Conservation (phyloP, 805 yeast genomes). For the Kodamaea jinghongensis region DNA sequence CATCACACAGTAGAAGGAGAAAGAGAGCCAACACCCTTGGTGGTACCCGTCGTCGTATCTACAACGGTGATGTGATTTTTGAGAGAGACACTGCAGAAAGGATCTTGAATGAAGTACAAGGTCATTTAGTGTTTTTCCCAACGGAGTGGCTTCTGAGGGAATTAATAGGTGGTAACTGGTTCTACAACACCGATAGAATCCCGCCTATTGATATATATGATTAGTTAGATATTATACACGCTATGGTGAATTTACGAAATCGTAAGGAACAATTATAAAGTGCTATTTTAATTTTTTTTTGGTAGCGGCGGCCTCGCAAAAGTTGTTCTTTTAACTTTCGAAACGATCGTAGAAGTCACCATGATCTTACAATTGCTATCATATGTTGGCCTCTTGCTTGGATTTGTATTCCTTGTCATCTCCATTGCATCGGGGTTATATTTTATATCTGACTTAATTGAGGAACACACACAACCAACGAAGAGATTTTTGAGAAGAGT, state of each 20-base stretch:
- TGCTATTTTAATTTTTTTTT: neutral
- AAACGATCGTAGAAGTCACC: neutral
- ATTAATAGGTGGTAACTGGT: conserved; percentile 91
- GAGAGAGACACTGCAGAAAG: conserved; percentile 77
- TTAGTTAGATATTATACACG: neutral
- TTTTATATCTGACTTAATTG: conserved; percentile 87
- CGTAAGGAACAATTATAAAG: neutral
- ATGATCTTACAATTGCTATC: conserved; percentile 43
- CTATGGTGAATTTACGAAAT: neutral
- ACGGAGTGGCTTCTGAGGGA: conserved; percentile 86
- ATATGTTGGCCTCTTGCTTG: conserved; percentile 35
- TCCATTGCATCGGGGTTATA: conserved; percentile 88
- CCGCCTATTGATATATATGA: conserved; percentile 90
- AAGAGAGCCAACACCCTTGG: conserved; percentile 36
- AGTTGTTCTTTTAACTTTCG: neutral
- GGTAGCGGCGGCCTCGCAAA: neutral
- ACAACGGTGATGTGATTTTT: conserved; percentile 49
- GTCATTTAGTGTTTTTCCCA: conserved; percentile 90
- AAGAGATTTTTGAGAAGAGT: conserved; percentile 61
- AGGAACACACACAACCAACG: conserved; percentile 87
- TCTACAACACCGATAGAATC: conserved; percentile 85
- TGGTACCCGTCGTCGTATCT: conserved; percentile 31
- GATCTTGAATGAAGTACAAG: conserved; percentile 68
- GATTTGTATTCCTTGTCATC: conserved; percentile 39
- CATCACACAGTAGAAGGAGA: conserved; percentile 18